Conservation (phyloP, 139 green algal genomes). For the Eudorina sp. region DNA sequence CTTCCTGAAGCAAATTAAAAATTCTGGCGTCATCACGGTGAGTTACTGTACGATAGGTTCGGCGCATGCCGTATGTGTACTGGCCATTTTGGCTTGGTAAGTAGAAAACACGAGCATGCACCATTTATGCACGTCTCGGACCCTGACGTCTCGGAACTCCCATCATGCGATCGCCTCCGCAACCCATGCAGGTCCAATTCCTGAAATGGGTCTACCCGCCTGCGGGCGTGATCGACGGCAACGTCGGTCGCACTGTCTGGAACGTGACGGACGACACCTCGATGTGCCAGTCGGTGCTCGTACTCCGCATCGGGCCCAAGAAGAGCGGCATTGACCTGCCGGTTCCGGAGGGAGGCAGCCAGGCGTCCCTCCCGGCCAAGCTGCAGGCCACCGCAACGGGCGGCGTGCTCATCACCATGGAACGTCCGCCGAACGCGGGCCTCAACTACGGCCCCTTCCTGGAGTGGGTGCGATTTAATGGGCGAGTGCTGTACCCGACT, state of each 20-base stretch:
- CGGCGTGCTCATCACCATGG: constrained; percentile 8
- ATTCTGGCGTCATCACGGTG: constrained; percentile 7
- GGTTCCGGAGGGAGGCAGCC: neutral
- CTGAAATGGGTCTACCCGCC: constrained; percentile 16
- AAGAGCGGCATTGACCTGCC: constrained; percentile 5
- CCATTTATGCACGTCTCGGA: no score
- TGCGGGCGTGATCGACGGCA: neutral
- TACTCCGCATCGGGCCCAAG: neutral
- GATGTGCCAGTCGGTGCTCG: constrained; percentile 12
- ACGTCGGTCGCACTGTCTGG: neutral
- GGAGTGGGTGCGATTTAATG: constrained; percentile 2
- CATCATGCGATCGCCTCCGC: no score
- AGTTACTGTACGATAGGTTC: no score
- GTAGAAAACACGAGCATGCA: no score
- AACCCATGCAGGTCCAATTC: constrained; percentile 22
- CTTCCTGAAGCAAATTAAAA: neutral
- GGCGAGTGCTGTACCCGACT: constrained; percentile 24
- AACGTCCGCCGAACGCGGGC: neutral
- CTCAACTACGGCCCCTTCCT: constrained; percentile 28
- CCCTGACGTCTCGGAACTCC: no score
- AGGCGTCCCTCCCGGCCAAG: neutral
- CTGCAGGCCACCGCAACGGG: neutral
- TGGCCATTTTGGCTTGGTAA: no score
- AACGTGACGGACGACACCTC: neutral
- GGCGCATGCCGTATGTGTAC: no score